Base-by-base conservation (phyloP, 129 eudicot species). In the Ambrosia trifida region DNA sequence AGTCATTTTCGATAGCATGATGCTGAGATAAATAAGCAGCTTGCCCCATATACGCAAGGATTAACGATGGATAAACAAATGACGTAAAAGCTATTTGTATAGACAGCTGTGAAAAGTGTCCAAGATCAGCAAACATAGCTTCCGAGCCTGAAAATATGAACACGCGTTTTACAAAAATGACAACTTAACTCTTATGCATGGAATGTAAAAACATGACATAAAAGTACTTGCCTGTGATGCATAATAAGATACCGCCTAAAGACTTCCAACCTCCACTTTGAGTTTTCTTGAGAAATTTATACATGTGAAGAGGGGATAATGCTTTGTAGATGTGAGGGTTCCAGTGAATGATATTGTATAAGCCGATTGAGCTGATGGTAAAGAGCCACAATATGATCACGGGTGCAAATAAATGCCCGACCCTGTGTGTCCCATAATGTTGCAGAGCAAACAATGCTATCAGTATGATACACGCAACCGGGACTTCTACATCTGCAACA, bases 91-190 rank as follows among this genome's bases (percentile, higher is more conserved):
- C 99, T 81, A 90, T 83, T 96, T 95, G 86, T 64, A 73, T 94
- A 35, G 99, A 94, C 81, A 90, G 66, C 74, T 94, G 99, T 3
- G 97, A 87, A 64, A 90, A 94, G 80, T 94, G 98, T 56, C 99
- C 99, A 18, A 94, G 91, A 84, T 94, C 99, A 82, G 99, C 97
- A 81, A 89, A 94, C 99, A 94, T 94, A 30, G 99, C 99, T 75
- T 94, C 99, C 7, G 99, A 94, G 58, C 99, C 98, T 94, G 91
- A 31, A 82, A 45, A 10, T 10, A 33, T 33, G 16, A 31, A 70
- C 4, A 13, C 61, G 7, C 12, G 12, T 10, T 19, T 56, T 24
- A 16, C 7, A 46, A 40, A 46, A 44, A 57, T 33, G 13, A 49
- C 11, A 24, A 73, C 28, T 64, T 30, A 24, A 3, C 38, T 0